phyloP scores from a whole-genome alignment of 176 grass and related monocot species.

The Ananas comosus region DNA sequence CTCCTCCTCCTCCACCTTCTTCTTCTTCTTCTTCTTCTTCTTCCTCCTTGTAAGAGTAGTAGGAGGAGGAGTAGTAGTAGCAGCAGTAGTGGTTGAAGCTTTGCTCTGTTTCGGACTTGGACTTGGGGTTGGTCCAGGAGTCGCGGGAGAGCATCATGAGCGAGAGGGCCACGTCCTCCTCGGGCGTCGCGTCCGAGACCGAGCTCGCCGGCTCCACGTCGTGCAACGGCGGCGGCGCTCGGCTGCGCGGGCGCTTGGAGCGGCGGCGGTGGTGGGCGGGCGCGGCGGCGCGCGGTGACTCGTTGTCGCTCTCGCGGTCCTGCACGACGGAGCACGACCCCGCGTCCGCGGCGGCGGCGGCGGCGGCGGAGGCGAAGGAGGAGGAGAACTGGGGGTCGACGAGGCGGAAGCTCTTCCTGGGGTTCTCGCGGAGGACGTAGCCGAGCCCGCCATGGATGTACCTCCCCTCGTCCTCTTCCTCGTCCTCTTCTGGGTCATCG shows the following conservation, averaged over 20 bases:
- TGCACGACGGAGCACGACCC: slow-evolving; percentile 45
- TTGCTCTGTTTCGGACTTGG: slow-evolving; percentile 28
- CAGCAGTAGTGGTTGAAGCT: slow-evolving; percentile 6
- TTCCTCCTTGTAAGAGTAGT: too few relatives aligned
- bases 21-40: too few relatives aligned
- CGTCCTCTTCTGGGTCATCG: slow-evolving; percentile 25
- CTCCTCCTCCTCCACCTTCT: too few relatives aligned
- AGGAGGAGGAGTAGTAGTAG: too few relatives aligned
- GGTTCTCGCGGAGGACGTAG: slow-evolving; percentile 48
- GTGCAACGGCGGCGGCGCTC: slow-evolving; percentile 18
- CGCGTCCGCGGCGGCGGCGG: not conserved
- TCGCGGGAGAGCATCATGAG: slow-evolving; percentile 71
- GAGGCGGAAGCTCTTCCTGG: slow-evolving; percentile 38
- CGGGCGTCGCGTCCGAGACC: slow-evolving; percentile 55
- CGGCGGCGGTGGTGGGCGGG: slow-evolving; percentile 30
- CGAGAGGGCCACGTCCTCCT: slow-evolving; percentile 54
- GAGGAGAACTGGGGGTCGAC: slow-evolving; percentile 44
- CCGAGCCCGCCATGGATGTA: slow-evolving; percentile 12
- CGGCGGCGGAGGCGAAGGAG: too few relatives aligned
- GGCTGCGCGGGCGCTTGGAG: slow-evolving; percentile 27
- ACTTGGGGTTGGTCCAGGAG: slow-evolving; percentile 38
- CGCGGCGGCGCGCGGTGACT: slow-evolving; percentile 28
- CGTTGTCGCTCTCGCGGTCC: slow-evolving; percentile 66
- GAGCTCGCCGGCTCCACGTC: slow-evolving; percentile 46
- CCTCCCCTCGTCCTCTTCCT: slow-evolving; percentile 7